Percentiles rank a stretch among this genome's conserved stretches.
phyloP scores from a whole-genome alignment of 768 basidiomycete species.

The Agrocybe pediades region DNA sequence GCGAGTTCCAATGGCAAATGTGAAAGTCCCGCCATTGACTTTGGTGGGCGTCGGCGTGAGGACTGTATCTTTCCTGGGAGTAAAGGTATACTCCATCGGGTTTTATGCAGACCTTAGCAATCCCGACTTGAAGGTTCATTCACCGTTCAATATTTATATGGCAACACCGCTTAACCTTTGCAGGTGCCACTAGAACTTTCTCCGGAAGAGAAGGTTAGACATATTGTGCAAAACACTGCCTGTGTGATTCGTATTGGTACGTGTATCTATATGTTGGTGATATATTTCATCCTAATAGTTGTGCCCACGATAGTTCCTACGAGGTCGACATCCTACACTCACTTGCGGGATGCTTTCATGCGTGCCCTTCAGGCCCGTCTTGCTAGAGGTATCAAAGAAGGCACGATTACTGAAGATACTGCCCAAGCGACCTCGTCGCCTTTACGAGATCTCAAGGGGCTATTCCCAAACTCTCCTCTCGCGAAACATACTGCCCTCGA shows the following conservation, averaged over 20 bases:
- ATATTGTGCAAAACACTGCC: conserved; percentile 66
- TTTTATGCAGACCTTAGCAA: conserved; percentile 87
- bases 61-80: conserved; percentile 84
- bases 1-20: conserved; percentile 57
- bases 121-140: conserved; percentile 55
- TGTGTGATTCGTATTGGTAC: conserved; percentile 77
- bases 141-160: neutral
- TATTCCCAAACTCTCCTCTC: conserved; percentile 73
- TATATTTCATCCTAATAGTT: neutral
- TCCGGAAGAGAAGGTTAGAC: conserved; percentile 68
- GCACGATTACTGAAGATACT: conserved; percentile 57
- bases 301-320: conserved; percentile 66
- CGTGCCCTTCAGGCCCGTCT: conserved; percentile 70
- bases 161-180: conserved; percentile 2
- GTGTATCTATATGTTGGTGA: conserved; percentile 13
- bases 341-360: conserved; percentile 83
- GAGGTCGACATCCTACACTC: conserved; percentile 73
- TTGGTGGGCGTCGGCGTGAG: conserved; percentile 86
- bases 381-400: conserved; percentile 49
- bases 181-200: conserved; percentile 59
- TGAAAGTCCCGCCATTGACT: conserved; percentile 60
- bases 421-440: conserved; percentile 61
- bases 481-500: conserved; percentile 71
- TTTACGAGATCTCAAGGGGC: conserved; percentile 69
- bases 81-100: conserved; percentile 88